Base-by-base conservation (phyloP, 331 rosid species). In the Phaseolus coccineus region DNA sequence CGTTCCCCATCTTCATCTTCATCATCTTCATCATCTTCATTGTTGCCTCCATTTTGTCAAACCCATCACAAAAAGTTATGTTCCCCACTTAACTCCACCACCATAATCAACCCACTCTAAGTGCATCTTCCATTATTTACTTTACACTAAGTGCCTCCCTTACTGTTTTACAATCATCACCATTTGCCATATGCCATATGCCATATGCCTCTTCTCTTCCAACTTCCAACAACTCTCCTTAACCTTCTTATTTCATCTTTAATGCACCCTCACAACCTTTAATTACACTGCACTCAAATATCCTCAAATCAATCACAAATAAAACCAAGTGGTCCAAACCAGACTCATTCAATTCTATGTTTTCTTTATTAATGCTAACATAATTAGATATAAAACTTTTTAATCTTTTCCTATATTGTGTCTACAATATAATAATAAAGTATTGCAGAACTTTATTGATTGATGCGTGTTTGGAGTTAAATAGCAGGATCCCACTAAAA, bases 71-170 rank as follows among this genome's bases (percentile, higher is more conserved):
- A 79, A 85, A 85, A 87, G 87, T 27, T 83, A 65, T 86, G 93
- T 83, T 86, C 87, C 90, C 94, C 96, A 87, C 92, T 89, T 69
- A 63, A 76, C 69, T 62, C 84, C 69, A 66, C 83, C 84, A 44
- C 37, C 63, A 83, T 81, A 76, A 81, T 73, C 79, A 59, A 4
- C 3, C 40, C 22, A 19, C 22, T 19, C 52, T 74, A 28, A 22
- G 78, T 79, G 81, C 69, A 59, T 58, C 77, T 56, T 64, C 35
- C 75, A 76, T 61, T 78, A 52, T 66, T 65, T 19, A 19, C 22
- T 19, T 19, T 19, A 19, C 22, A 19, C 22, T 19, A 19, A 19
- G 22, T 19, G 22, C 22, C 22, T 19, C 22, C 22, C 22, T 19
- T 19, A 19, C 22, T 19, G 22, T 19, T 19, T 19, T 19, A 19